Base-by-base conservation (phyloP, 202 grass and related monocot genomes). In the Digitaria exilis region DNA sequence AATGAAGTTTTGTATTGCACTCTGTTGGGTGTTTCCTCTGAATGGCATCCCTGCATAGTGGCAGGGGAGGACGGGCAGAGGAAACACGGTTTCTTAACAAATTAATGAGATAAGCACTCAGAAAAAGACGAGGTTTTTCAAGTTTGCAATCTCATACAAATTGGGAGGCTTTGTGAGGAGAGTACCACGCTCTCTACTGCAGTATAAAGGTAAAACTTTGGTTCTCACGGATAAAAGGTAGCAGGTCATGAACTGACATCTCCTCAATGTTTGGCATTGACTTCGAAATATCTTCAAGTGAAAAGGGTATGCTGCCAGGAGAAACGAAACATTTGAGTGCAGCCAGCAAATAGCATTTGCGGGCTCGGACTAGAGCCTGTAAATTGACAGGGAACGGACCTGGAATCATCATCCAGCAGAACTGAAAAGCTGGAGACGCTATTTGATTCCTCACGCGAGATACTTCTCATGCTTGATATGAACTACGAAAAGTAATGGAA, bases 361-460 rank as follows among this genome's bases (percentile, higher is more conserved):
- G 48, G 71, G 24, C 0, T 29, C 66, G 22, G 26, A 81, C 21
- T 57, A 41, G 61, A 69, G 54, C 26, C 10, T 56, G 37, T 4
- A 30, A 63, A 43, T 51, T 77, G 44, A 69, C 83, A 55, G 66
- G 48, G 37, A 71, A 58, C 70, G 71, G 25, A 97, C 95, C 95
- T 97, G 66, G 87, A 97, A 89, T 90, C 95, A 78, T 94, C 95
- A 54, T 85, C 86, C 86, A 97, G 79, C 35, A 97, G 74, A 72
- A 94, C 88, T 3, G 92, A 91, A 84, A 90, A 91, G 66, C 80
- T 75, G 26, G 81, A 46, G 63, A 75, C 83, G 80, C 72, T 93
- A 60, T 88, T 97, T 62, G 95, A 90, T 82, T 97, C 92, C 77
- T 90, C 91, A 26, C 83, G 82, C 90, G 93, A 49, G 82, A 83